Base-by-base conservation (phyloP, 371 early-diverging fungal genomes). In the Lichtheimia ornata region DNA sequence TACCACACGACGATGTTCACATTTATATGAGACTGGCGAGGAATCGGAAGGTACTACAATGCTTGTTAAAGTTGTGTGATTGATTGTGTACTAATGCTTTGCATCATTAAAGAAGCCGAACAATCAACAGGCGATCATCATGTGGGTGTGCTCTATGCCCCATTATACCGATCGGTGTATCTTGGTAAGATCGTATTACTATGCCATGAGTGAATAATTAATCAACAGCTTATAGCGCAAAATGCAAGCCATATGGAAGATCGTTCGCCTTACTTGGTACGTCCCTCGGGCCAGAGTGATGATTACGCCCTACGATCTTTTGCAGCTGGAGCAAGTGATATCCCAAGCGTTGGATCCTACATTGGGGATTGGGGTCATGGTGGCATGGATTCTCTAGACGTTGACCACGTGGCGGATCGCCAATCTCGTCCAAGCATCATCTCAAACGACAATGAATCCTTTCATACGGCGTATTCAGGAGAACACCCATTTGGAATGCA, bases 111-210 rank as follows among this genome's bases (percentile, higher is more conserved):
- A 35, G 35, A 35, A 35, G 35, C 35, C 2, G 35, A 35, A 9
- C 35, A 35, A 35, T 6, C 35, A 35, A 35, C 35, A 35, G 13
- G 18, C 40, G 81, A 73, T 0, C 67, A 75, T 58, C 86, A 85
- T 60, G 80, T 82, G 40, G 88, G 87, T n/a, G 74, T 84, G 1
- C 25, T 86, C 2, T 86, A 86, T 63, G 85, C 82, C 0, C 88
- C 88, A 1, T 81, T 84, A 1, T 77, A 84, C 50, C 72, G 81
- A 7, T 66, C 77, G 1, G 82, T 84, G 58, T 61, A 74, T 73
- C 74, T 67, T 40, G 73, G 59, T 63, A 59, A 41, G 17, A 18
- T 41, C 5, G 41, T 14, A 42, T 41, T 5, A 20, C 1, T 2
- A 28, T 47, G 18, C 24, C 22, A 30, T 41, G 51, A 47, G n/a